Evolutionary conservation across 2,329 filamentous ascomycete genomes (phyloP), one percentile per base, ranked within the genome.

Genomic region (Trichoderma gracile): DNA sequence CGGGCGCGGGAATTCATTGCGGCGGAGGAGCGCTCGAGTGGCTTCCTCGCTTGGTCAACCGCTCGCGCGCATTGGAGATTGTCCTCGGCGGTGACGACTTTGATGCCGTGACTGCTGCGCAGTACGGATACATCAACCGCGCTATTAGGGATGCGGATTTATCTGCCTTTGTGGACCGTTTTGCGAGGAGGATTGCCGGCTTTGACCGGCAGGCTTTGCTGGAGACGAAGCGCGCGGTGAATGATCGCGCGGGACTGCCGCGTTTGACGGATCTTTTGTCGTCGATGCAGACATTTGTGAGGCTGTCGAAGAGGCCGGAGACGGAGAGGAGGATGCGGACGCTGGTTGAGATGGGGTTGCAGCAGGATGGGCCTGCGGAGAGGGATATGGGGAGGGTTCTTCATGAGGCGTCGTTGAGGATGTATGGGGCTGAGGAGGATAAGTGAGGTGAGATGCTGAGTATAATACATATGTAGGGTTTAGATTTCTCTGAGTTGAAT

Each of bases 61-160:
- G 56, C 17, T 59, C 56, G 9, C 30, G 56, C 25, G 45, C 56
- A 12, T 25, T 59, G 27, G 56, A 59, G 19, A 49, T 59, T 59
- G 27, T 59, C 3, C 19, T 59, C 1, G 30, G 56, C 5, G 45
- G 45, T 12, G 43, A 49, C 10, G 56, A 59, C 14, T 40, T 59
- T n/a, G 56, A 59, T 47, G 56, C 45, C 8, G 17, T 45, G 27
- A 59, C 56, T 9, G 56, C 56, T 59, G 56, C 56, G 27, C 56
- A 59, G 19, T 59, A 59, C 21, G 56, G 45, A 3, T 58, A 59
- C 30, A 49, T 59, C 15, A 59, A 59, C 5, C 56, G 56, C 19
- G 56, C 56, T 4, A 49, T 59, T 21, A 59, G 49, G 6, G 56
- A 59, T 2, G 23, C 43, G 14, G 56, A 59, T 5, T 15, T 59